A percentile compares a stretch with the other conserved stretches of the same genome.
Evolutionary conservation across 2,329 filamentous ascomycete genomes (phyloP).

Genomic region (Penicillium sp.): DNA sequence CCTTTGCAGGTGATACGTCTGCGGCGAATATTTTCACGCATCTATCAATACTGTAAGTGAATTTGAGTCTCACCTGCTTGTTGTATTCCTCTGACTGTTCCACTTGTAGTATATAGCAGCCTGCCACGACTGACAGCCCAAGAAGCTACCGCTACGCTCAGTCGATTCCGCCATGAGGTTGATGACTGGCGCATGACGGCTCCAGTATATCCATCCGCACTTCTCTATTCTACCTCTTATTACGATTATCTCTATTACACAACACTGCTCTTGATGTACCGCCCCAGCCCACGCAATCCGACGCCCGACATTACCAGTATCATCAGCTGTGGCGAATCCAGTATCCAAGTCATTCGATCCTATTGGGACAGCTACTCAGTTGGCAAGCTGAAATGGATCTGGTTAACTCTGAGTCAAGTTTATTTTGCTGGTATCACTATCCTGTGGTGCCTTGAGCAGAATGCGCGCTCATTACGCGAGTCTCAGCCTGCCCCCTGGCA

Average conservation of each 20-base stretch:
- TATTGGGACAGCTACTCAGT: constrained; percentile 35
- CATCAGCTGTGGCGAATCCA: constrained; percentile 33
- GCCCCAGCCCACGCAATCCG: constrained; percentile 32
- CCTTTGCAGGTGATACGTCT: constrained; percentile 31
- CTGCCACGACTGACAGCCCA: constrained; percentile 23
- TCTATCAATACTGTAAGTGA: constrained; percentile 33
- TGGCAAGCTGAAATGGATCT: constrained; percentile 37
- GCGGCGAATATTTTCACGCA: constrained; percentile 33
- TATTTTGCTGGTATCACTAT: constrained; percentile 36
- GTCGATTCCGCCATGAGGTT: constrained; percentile 31
- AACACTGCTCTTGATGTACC: constrained; percentile 33
- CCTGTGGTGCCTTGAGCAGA: constrained; percentile 35
- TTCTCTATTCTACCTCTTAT: constrained; percentile 36
- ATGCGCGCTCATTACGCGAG: constrained; percentile 28
- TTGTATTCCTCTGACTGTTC: not conserved
- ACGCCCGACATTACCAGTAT: constrained; percentile 31
- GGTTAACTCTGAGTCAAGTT: constrained; percentile 33
- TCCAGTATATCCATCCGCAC: constrained; percentile 30
- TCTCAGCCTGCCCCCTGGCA: constrained; percentile 27
- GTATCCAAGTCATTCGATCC: constrained; percentile 32
- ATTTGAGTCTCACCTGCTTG: not conserved
- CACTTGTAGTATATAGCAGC: constrained; percentile 28
- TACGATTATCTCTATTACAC: constrained; percentile 37
- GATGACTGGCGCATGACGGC: constrained; percentile 33
- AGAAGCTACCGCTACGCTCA: constrained; percentile 23